Evolutionary conservation across 139 green algal genomes (phyloP), one percentile per base, ranked within the genome.

Genomic region (Prasinococcaceae sp.): DNA sequence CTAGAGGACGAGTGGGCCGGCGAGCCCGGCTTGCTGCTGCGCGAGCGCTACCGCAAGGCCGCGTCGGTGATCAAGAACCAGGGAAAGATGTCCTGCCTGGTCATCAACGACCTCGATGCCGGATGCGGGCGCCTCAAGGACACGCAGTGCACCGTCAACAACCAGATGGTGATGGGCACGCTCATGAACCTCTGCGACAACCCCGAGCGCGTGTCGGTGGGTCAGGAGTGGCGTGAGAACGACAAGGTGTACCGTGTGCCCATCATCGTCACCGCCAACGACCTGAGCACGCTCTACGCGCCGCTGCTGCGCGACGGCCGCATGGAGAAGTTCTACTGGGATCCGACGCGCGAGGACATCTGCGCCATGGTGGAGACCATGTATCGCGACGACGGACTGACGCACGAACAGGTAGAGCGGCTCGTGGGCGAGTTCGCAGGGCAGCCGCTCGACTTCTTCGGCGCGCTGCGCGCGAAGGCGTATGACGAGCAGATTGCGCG

Each of bases 261-360:
- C 10, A 73, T 76, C 53, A 68, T 76, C 27, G 40, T 76, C 3
- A 76, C 68, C 14, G 68, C 44, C 30, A 76, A 76, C 36, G 57
- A 76, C 46, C 45, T 93, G 44, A 72, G 47, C 42, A 84, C 58
- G 4, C 58, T 98, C 29, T 96, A 88, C 69, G 90, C 90, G 4
- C 90, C 90, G 9, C 76, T 98, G 12, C 77, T 94, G 32, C 73
- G 87, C 3, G 81, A 92, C 42, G 80, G 83, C 8, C 73, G 81
- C 40, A 79, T 76, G 71, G 67, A 79, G 12, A 69, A 74, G 47
- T 76, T 67, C 47, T 69, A 69, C 33, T 79, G 71, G 71, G 19
- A 81, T 42, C 86, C 88, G 2, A 70, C 60, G 0, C 54, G 70
- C 1, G 76, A 84, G 8, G 88, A 96, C 48, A 48, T 93, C 6